Conservation (phyloP, 2,329 filamentous ascomycete genomes). For the Hirsutella thompsonii region DNA sequence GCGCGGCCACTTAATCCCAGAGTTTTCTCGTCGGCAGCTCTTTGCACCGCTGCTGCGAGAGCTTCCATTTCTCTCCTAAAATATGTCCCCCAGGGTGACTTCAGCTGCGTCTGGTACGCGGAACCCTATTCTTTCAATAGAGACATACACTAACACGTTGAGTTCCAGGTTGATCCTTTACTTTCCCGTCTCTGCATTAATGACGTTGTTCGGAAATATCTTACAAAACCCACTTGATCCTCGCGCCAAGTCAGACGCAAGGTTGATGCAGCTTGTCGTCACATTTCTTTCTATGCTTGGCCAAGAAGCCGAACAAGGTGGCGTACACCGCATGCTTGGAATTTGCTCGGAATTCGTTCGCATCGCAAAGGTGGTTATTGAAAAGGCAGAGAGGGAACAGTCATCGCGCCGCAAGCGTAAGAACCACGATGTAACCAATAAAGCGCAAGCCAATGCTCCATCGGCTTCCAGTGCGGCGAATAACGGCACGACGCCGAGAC, state of each 20-base stretch:
- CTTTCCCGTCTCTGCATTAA: conserved; percentile 88
- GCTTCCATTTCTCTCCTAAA: conserved; percentile 90
- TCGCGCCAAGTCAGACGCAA: conserved; percentile 75
- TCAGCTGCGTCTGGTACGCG: conserved; percentile 83
- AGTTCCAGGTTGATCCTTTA: conserved; percentile 68
- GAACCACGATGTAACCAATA: conserved; percentile 35
- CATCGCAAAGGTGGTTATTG: conserved; percentile 80
- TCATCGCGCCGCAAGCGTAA: conserved; percentile 76
- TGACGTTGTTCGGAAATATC: conserved; percentile 93
- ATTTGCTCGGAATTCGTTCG: conserved; percentile 95
- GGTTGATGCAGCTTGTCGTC: conserved; percentile 85
- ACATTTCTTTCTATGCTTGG: conserved; percentile 81
- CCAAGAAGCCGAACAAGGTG: conserved; percentile 80
- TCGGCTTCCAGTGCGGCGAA: too few species aligned
- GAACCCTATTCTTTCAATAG: too few species aligned
- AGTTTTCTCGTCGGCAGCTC: conserved; percentile 83
- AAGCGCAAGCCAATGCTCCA: background rate
- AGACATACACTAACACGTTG: background rate
- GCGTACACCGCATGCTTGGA: conserved; percentile 84
- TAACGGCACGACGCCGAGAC: conserved; percentile 5
- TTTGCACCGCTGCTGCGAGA: conserved; percentile 85
- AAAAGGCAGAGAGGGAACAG: conserved; percentile 80
- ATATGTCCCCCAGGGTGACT: conserved; percentile 92
- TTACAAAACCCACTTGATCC: conserved; percentile 88
- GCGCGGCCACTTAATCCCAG: conserved; percentile 81